Percentiles rank a stretch among this genome's conserved stretches.
Conservation (phyloP, 805 yeast species). For the Starmera dryadoides region DNA sequence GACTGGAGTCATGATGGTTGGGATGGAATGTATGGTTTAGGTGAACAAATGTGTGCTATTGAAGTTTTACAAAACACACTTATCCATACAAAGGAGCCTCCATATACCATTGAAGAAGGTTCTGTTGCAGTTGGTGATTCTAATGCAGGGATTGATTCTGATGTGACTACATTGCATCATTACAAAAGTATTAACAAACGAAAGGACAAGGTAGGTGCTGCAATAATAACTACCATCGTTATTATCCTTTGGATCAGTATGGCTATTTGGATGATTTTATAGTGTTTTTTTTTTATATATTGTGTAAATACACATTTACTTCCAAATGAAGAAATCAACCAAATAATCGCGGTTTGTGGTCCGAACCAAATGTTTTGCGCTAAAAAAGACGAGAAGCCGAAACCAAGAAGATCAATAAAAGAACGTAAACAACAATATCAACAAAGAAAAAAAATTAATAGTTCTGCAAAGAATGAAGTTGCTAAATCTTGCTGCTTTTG, state of each 20-base stretch:
- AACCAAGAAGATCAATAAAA: background rate
- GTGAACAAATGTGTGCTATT: constrained; percentile 71
- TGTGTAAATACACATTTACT: background rate
- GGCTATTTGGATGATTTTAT: constrained; percentile 72
- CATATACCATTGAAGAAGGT: constrained; percentile 41
- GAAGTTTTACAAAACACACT: constrained; percentile 49
- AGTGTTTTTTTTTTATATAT: constrained; percentile 1
- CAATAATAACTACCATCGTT: constrained; percentile 69
- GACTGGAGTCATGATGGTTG: constrained; percentile 53
- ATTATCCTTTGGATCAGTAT: constrained; percentile 59
- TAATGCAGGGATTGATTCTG: constrained; percentile 35
- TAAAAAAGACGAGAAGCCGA: background rate
- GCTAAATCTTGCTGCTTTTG: background rate
- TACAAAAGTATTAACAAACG: constrained; percentile 26
- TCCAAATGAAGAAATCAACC: background rate
- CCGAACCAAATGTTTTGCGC: background rate
- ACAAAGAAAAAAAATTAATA: background rate
- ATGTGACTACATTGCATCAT: constrained; percentile 25
- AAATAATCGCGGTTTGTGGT: background rate
- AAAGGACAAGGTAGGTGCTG: constrained; percentile 83
- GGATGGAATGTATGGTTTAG: constrained; percentile 66
- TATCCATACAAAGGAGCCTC: constrained; percentile 36
- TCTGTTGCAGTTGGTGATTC: constrained; percentile 49
- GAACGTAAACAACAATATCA: background rate
- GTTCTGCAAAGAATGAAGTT: background rate